phyloP scores from a whole-genome alignment of 345 rosid genomes.

The Passiflora organensis region DNA sequence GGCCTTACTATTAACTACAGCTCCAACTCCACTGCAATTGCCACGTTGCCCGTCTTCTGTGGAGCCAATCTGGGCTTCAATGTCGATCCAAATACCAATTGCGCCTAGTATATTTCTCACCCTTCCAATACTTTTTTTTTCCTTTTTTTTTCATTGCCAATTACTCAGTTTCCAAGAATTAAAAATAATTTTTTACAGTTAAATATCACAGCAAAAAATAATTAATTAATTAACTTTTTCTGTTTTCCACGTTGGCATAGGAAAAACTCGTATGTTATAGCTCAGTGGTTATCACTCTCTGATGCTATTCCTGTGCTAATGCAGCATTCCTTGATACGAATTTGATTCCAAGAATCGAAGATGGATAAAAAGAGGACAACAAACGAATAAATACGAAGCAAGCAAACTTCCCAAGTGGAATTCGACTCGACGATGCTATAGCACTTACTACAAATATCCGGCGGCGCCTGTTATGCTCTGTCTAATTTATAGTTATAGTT shows the following conservation, averaged over 20 bases:
- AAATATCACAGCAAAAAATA: too few species aligned
- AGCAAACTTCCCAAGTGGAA: not conserved
- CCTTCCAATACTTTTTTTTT: too few species aligned
- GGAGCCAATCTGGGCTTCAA: slow-evolving; percentile 61
- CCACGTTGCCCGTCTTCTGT: slow-evolving; percentile 73
- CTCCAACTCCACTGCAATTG: slow-evolving; percentile 57
- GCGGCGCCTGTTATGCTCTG: too few species aligned
- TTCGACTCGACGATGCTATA: too few species aligned
- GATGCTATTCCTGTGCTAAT: slow-evolving; percentile 4
- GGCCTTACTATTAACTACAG: slow-evolving; percentile 24
- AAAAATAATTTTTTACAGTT: too few species aligned
- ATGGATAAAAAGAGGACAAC: not conserved
- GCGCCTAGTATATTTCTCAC: slow-evolving; percentile 36
- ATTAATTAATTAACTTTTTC: too few species aligned
- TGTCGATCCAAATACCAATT: slow-evolving; percentile 60
- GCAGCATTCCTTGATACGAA: slow-evolving; percentile 5
- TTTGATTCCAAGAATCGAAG: not conserved
- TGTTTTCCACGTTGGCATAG: too few species aligned
- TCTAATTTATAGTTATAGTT: too few species aligned
- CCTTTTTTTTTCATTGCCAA: not conserved
- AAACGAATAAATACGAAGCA: not conserved
- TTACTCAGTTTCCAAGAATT: too few species aligned
- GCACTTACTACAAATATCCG: not conserved
- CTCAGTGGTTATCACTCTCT: not conserved
- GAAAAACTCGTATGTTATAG: too few species aligned